Base-by-base conservation (phyloP, 768 basidiomycete species). In the Cystofilobasidium capitatum region DNA sequence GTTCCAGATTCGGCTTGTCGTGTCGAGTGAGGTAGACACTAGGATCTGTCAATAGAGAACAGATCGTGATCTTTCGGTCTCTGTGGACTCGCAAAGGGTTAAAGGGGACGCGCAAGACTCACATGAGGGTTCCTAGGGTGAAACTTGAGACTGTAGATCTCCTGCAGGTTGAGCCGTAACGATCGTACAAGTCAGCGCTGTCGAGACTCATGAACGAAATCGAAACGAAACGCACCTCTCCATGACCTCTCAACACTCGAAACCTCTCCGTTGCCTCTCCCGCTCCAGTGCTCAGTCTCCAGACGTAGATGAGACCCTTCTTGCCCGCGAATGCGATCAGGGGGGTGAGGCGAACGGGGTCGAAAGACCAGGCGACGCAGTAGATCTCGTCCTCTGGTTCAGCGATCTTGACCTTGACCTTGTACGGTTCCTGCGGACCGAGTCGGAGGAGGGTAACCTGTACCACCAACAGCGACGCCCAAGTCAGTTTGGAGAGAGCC, bases 1-100 rank as follows among this genome's bases (percentile, higher is more conserved):
- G 59, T 73, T 74, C 75, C 75, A 76, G 14, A 76, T 66, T 26
- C 75, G 63, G 13, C 61, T 59, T 24, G 75, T 73, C n/a, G 69
- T 70, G 64, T 76, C 75, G n/a, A 61, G 42, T 3, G 74, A 74
- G 13, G 69, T 70, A 1, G 74, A 73, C 8, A 74, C 73, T 33
- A 76, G 69, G 62, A 76, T 74, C 57, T 76, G 72, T 5, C 6
- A 26, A 31, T 26, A 31, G 35, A 42, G 22, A 8, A 42, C 40
- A 22, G 33, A 14, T n/a, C n/a, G n/a, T n/a, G n/a, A n/a, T n/a
- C n/a, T n/a, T n/a, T n/a, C n/a, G n/a, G n/a, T n/a, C n/a, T n/a
- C n/a, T n/a, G n/a, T n/a, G n/a, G 31, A 47, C 33, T 20, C 22
- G 4, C 24, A 33, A 14, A 24, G 14, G 13, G 57, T 8, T 35